Evolutionary conservation across 2,329 filamentous ascomycete genomes (phyloP), one percentile per base, ranked within the genome.

Genomic region (Didymella exigua): DNA sequence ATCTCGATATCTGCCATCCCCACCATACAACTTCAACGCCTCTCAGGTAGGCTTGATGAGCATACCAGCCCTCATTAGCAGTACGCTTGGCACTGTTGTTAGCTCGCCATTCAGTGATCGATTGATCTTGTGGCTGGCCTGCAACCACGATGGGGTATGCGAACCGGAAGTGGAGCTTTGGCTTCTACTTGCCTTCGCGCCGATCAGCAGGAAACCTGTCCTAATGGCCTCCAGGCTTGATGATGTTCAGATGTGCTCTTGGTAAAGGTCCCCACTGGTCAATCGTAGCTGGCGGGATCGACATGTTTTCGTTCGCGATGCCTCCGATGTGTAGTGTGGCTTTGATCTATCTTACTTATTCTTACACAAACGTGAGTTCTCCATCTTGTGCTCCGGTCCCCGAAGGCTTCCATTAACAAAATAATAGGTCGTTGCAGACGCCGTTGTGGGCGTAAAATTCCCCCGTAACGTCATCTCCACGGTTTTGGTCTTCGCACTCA

Each of bases 121-220:
- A 6, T 30, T 74, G 6, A 72, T 73, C 34, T 61, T 63, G 30
- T 77, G 68, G 61, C 72, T 80, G 43, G 76, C 79, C 5, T 75
- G 74, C 55, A 75, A 70, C 54, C 82, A 82, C 62, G 70, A 69
- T 19, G 80, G 80, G 10, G 71, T 81, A 42, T 82, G 81, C 63
- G 80, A 82, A 61, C 80, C 80, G 3, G 80, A 83, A 62, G 82
- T 81, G 61, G 75, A 80, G 18, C 69, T 79, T 16, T 78, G 56
- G 57, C 30, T 56, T 4, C 19, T 59, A 13, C 27, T 50, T 4
- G 49, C 45, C 13, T 59, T 56, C 19, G 38, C 49, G n/a, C 56
- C 56, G 3, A 38, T 56, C 45, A 53, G 13, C 19, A n/a, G 10
- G 0, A 7, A 9, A 9, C 2, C 2, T 9, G 19, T 16, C 19